Evolutionary conservation across 306 rosid species (phyloP).

Genomic region (Dalbergia oliveri): DNA sequence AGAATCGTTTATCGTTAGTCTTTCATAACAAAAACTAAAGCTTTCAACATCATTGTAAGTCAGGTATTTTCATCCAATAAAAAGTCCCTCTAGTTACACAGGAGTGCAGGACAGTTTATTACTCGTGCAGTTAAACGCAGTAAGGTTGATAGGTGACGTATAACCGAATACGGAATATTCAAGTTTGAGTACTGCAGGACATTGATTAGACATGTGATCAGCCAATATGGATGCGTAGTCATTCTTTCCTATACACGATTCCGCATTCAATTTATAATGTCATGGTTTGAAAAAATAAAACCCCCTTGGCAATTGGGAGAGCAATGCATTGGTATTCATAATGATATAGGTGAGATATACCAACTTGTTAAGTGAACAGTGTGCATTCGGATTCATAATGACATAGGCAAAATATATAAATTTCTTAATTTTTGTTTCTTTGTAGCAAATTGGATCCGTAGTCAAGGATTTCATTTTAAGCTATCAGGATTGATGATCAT

Average conservation of each 20-base stretch:
- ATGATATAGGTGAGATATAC: not conserved
- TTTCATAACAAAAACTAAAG: not conserved
- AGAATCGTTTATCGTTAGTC: not conserved
- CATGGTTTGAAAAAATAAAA: not conserved
- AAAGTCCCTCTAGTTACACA: not conserved
- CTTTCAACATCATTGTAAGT: not conserved
- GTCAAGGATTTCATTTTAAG: conserved; percentile 19
- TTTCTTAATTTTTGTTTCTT: not conserved
- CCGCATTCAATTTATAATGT: conserved; percentile 25
- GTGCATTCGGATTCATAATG: conserved; percentile 10
- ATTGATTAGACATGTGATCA: not conserved
- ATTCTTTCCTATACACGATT: not conserved
- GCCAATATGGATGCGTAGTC: not conserved
- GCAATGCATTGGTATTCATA: conserved; percentile 38
- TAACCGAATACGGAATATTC: not conserved
- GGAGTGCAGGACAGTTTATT: not conserved
- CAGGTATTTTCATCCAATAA: not conserved
- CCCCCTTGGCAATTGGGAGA: conserved; percentile 24
- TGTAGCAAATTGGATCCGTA: conserved; percentile 13
- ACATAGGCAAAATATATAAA: not conserved
- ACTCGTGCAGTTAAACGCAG: not conserved
- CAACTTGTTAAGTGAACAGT: not conserved
- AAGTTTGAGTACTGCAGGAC: not conserved
- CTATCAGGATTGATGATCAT: conserved; percentile 26
- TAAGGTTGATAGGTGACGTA: too few species aligned